phyloP scores from a whole-genome alignment of 2,329 filamentous ascomycete genomes.

The Aspergillus sp. region DNA sequence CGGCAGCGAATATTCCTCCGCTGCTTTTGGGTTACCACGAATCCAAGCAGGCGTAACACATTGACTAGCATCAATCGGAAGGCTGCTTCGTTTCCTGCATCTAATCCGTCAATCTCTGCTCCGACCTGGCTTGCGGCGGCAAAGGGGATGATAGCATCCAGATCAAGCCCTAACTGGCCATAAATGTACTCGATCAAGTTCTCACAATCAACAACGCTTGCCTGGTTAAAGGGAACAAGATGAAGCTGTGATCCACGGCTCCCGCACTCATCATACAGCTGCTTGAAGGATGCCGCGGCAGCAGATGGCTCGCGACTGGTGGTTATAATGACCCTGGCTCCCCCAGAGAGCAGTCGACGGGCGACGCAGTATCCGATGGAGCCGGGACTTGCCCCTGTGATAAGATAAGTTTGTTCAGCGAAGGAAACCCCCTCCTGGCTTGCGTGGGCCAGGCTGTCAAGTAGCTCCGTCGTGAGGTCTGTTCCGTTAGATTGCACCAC shows the following conservation, averaged over 20 bases:
- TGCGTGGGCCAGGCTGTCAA: not conserved
- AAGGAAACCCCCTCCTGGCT: not conserved
- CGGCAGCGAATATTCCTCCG: not conserved
- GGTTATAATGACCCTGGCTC: slow-evolving; percentile 1
- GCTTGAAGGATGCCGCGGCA: not conserved
- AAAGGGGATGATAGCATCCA: slow-evolving; percentile 1
- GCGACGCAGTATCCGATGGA: not conserved
- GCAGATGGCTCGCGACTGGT: not conserved
- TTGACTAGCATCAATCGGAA: slow-evolving; percentile 5
- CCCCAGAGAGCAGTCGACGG: not conserved
- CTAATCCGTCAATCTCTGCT: not conserved
- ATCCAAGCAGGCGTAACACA: not conserved
- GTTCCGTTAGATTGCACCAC: not conserved
- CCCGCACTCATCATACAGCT: not conserved
- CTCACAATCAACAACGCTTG: not conserved
- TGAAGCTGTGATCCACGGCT: not conserved
- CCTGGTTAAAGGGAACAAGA: slow-evolving; percentile 4
- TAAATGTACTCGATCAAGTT: not conserved
- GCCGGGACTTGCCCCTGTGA: not conserved
- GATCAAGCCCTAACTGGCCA: not conserved
- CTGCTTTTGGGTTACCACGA: not conserved
- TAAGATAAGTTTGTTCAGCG: not conserved
- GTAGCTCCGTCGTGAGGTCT: not conserved
- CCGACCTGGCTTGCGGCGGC: slow-evolving; percentile 1
- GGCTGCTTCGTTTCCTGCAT: not conserved